Conservation (phyloP, 306 rosid genomes). For the Cicer pinnatifidum region DNA sequence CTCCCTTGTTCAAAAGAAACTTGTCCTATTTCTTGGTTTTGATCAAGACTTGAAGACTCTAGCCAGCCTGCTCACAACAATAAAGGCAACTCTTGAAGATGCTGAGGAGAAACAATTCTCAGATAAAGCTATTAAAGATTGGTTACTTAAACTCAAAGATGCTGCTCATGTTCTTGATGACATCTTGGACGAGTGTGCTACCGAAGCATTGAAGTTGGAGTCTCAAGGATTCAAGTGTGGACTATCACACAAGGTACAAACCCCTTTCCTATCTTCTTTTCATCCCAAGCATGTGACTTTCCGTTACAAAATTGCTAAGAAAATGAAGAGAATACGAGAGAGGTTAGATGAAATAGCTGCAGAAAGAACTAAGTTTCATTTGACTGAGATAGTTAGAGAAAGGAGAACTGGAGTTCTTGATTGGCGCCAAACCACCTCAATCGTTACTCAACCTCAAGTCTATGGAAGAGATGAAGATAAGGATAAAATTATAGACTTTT, state of each 20-base stretch:
- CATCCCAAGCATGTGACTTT: constrained; percentile 6
- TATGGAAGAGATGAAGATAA: constrained; percentile 34
- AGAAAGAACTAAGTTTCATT: constrained; percentile 33
- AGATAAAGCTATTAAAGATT: neutral
- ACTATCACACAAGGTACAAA: constrained; percentile 6
- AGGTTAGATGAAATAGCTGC: constrained; percentile 16
- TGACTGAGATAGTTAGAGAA: neutral
- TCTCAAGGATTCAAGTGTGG: neutral
- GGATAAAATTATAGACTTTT: constrained; percentile 24
- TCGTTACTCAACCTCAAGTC: neutral
- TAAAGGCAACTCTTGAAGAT: constrained; percentile 46
- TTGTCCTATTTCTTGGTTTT: neutral
- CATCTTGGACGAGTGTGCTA: constrained; percentile 41
- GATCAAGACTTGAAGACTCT: constrained; percentile 4
- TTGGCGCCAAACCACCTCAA: constrained; percentile 39
- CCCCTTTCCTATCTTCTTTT: neutral
- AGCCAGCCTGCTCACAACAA: neutral
- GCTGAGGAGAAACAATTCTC: constrained; percentile 45
- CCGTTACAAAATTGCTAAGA: constrained; percentile 26
- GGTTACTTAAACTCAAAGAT: constrained; percentile 34
- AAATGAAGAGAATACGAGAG: neutral
- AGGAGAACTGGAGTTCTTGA: neutral
- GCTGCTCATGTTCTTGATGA: constrained; percentile 33
- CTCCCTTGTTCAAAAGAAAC: constrained; percentile 12
- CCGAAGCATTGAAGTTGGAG: neutral